phyloP scores from a whole-genome alignment of 2,329 filamentous ascomycete species.

The Ophiostoma australiae region DNA sequence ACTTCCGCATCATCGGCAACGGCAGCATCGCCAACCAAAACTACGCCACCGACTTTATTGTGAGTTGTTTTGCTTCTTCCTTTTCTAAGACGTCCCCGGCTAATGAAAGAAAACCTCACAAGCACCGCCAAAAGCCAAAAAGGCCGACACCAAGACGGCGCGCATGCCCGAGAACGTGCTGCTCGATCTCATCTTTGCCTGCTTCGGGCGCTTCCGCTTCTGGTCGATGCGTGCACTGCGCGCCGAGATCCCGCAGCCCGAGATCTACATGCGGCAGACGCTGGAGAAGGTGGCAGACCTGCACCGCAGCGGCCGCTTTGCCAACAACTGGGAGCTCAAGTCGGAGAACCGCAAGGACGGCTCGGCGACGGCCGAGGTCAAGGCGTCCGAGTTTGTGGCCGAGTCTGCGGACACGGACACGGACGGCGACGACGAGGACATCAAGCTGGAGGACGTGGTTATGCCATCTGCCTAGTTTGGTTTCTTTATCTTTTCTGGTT shows the following conservation, averaged over 20 bases:
- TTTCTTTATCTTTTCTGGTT: not conserved
- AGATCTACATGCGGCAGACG: conserved; percentile 83
- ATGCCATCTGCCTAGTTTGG: conserved; percentile 20
- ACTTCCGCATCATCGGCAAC: conserved; percentile 52
- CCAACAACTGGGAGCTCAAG: conserved; percentile 79
- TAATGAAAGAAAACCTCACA: conserved; percentile 46
- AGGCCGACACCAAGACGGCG: conserved; percentile 74
- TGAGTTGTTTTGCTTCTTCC: conserved; percentile 38
- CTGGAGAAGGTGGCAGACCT: conserved; percentile 77
- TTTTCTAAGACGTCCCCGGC: not conserved
- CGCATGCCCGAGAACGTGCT: conserved; percentile 87
- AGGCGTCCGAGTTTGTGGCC: conserved; percentile 40
- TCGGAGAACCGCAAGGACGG: conserved; percentile 56
- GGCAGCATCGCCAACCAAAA: conserved; percentile 47
- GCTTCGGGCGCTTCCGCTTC: conserved; percentile 81
- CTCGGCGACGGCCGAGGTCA: conserved; percentile 49
- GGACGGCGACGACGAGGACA: conserved; percentile 45
- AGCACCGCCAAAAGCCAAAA: conserved; percentile 52
- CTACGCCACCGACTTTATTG: conserved; percentile 51
- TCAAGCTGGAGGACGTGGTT: conserved; percentile 70
- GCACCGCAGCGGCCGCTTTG: conserved; percentile 74
- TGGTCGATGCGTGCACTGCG: conserved; percentile 92
- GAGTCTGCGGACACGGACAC: conserved; percentile 52
- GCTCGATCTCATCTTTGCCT: conserved; percentile 74
- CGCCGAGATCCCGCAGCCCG: conserved; percentile 73